A percentile compares a stretch with the other conserved stretches of the same genome.
Conservation (phyloP, 2,329 filamentous ascomycete genomes). For the Rachicladosporium sp. region DNA sequence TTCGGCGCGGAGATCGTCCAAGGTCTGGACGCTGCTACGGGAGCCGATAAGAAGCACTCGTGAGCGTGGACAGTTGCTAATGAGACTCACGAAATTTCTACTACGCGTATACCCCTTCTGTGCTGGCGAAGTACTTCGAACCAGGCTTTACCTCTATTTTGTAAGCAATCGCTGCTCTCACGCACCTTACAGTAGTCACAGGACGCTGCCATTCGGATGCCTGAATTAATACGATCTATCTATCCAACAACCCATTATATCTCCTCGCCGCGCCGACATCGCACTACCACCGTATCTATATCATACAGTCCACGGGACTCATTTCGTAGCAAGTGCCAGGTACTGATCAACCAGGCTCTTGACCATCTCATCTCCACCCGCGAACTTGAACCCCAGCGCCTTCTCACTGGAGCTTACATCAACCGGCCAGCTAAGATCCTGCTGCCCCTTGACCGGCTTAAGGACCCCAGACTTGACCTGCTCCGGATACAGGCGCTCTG, state of each 20-base stretch:
- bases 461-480: conserved; percentile 6
- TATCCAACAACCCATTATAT: too few relatives aligned
- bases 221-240: too few relatives aligned
- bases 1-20: conserved; percentile 51
- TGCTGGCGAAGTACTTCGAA: too few relatives aligned
- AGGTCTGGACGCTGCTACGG: conserved; percentile 38
- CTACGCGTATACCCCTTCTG: too few relatives aligned
- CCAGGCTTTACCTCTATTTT: too few relatives aligned
- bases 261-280: too few relatives aligned
- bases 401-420: conserved; percentile 6
- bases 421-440: neutral
- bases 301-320: too few relatives aligned
- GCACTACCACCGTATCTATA: too few relatives aligned
- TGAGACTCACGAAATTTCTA: too few relatives aligned
- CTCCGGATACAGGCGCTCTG: conserved; percentile 6
- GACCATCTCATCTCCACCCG: conserved; percentile 8
- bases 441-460: neutral
- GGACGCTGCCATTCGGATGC: too few relatives aligned
- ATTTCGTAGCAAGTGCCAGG: neutral
- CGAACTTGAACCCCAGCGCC: conserved; percentile 7
- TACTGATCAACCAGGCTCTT: conserved; percentile 7
- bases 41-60: conserved; percentile 12
- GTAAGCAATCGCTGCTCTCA: too few relatives aligned
- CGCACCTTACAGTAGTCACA: too few relatives aligned
- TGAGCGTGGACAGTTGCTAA: neutral